Evolutionary conservation across 805 yeast species (phyloP).

Genomic region (Kazachstania bromeliacearum): DNA sequence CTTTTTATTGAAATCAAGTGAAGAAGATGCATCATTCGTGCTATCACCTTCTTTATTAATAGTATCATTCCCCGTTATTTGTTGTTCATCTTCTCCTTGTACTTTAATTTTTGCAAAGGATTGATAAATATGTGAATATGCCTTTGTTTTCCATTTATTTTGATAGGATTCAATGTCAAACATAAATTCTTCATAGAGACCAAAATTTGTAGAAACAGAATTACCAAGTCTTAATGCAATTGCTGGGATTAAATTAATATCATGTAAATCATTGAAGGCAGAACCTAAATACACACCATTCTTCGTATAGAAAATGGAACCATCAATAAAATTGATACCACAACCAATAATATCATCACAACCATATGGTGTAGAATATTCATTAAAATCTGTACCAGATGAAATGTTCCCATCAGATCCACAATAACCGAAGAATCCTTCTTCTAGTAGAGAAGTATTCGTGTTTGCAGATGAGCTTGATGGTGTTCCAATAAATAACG

Average conservation of each 20-base stretch:
- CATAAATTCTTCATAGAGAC: slow-evolving; percentile 43
- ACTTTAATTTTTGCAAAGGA: slow-evolving; percentile 1
- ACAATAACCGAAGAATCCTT: slow-evolving; percentile 21
- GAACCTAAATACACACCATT: slow-evolving; percentile 61
- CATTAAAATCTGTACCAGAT: slow-evolving; percentile 14
- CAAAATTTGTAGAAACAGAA: slow-evolving; percentile 31
- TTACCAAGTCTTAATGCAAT: slow-evolving; percentile 33
- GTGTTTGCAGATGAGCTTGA: too few relatives aligned
- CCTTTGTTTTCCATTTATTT: slow-evolving; percentile 34
- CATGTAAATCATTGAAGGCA: slow-evolving; percentile 41
- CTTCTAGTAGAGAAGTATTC: too few relatives aligned
- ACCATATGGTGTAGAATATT: slow-evolving; percentile 32
- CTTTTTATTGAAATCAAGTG: slow-evolving; percentile 7
- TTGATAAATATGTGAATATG: slow-evolving; percentile 26
- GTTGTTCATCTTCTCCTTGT: neutral
- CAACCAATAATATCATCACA: slow-evolving; percentile 67
- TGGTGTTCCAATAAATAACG: too few relatives aligned
- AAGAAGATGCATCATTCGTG: slow-evolving; percentile 19
- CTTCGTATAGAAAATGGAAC: slow-evolving; percentile 64
- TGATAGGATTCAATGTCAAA: slow-evolving; percentile 54
- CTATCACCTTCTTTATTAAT: slow-evolving; percentile 24
- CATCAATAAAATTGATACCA: slow-evolving; percentile 63
- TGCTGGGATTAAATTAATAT: slow-evolving; percentile 37
- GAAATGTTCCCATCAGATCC: slow-evolving; percentile 25
- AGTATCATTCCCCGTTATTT: neutral